Percentiles rank a stretch among this genome's conserved stretches.
Conservation (phyloP, 495 filamentous ascomycete genomes). For the Talaromyces thailandensis region DNA sequence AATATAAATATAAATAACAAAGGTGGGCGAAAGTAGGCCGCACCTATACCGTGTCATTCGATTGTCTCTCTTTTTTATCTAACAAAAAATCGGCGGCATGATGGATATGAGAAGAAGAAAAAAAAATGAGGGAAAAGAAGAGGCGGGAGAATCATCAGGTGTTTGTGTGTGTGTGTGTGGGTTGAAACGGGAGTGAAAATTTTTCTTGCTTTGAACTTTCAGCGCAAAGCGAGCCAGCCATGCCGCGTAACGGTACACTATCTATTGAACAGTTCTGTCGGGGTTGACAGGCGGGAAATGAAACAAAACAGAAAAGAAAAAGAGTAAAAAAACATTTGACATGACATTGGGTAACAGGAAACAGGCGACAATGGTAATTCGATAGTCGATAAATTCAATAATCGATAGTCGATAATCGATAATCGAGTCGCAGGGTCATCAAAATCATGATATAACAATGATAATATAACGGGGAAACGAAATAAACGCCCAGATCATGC, state of each 20-base stretch:
- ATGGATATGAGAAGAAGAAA: not conserved
- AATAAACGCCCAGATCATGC: conserved; percentile 15
- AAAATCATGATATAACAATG: not conserved
- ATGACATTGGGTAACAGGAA: not conserved
- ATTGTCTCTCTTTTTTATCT: not conserved
- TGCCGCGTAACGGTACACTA: conserved; percentile 4
- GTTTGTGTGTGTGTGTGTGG: not conserved
- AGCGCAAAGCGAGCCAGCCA: not conserved
- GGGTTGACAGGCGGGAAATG: not conserved
- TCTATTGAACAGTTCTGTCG: not conserved
- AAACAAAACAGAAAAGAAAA: not conserved
- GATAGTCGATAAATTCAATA: too few relatives aligned
- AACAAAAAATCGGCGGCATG: not conserved
- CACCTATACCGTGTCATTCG: not conserved
- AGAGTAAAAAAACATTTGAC: not conserved
- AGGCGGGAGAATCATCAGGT: not conserved
- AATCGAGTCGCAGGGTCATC: not conserved
- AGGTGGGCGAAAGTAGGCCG: conserved; percentile 8
- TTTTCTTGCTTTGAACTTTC: too few relatives aligned
- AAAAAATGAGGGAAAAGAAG: not conserved
- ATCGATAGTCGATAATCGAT: too few relatives aligned
- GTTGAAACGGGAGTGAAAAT: conserved; percentile 1
- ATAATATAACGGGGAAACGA: not conserved
- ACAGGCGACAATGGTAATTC: not conserved
- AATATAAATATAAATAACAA: not conserved